These are phyloP conservation scores for Paramecium biaurelia DNA, from an alignment of 73 alveolate species.

Conservation along the genomic window DNA sequence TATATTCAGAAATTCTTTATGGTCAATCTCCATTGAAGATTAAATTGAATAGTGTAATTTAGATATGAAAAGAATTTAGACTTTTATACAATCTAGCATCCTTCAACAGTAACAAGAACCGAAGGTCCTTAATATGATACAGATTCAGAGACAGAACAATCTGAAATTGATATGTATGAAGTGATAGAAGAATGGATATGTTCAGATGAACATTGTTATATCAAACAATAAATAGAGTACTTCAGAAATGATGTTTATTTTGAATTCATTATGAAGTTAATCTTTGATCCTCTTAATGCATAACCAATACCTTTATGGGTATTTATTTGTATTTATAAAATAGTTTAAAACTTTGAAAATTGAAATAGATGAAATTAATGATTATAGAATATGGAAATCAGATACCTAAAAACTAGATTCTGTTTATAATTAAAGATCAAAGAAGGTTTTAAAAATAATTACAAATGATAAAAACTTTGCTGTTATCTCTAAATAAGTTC, in stretches of 20 bases:
- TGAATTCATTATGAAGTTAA: not conserved
- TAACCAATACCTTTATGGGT: not conserved
- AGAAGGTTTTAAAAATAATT: not conserved
- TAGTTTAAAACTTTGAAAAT: not conserved
- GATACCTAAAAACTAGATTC: not conserved
- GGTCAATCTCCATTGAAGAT: constrained; percentile 10
- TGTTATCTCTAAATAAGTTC: not conserved
- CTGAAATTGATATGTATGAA: not conserved
- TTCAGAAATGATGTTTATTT: constrained; percentile 6
- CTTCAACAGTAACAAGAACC: not conserved
- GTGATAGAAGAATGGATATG: not conserved
- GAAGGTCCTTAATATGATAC: not conserved
- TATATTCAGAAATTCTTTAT: not conserved
- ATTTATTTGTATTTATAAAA: not conserved
- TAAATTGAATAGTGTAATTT: constrained; percentile 12
- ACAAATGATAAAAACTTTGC: not conserved
- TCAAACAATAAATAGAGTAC: not conserved
- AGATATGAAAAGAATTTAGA: not conserved
- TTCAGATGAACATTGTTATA: not conserved
- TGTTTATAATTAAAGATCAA: not conserved
- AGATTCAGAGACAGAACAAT: not conserved
- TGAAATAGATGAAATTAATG: not conserved
- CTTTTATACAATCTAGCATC: not conserved
- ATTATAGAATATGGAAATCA: not conserved
- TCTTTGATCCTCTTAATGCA: not conserved